Conservation (phyloP, 2,329 filamentous ascomycete species). For the Trichoderma sp. region DNA sequence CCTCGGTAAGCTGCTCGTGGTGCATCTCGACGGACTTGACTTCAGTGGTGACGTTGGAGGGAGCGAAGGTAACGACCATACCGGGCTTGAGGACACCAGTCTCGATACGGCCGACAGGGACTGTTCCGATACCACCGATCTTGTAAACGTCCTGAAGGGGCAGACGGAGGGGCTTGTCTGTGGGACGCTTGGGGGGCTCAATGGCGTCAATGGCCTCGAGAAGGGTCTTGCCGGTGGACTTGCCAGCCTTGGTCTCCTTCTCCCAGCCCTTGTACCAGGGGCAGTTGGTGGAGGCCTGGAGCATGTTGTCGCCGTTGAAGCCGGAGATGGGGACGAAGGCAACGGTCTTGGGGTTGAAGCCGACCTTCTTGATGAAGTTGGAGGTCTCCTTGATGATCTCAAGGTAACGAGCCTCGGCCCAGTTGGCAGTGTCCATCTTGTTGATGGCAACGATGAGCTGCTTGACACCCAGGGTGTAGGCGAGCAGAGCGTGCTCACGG, state of each 20-base stretch:
- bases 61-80: conserved; percentile 98
- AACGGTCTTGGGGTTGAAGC: conserved; percentile 99
- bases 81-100: conserved; percentile 92
- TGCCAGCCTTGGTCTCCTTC: conserved; percentile 90
- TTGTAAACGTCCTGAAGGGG: conserved; percentile 99
- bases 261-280: conserved; percentile 99
- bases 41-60: conserved; percentile 99
- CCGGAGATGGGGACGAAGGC: conserved; percentile 99
- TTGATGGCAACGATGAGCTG: conserved; percentile 99
- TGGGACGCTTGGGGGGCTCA: conserved; percentile 87
- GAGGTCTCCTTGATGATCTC: conserved; percentile 99
- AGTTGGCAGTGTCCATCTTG: conserved; percentile 99
- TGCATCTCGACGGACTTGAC: conserved; percentile 99
- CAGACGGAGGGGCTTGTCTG: conserved; percentile 99
- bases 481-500: conserved; percentile 99
- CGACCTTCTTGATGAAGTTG: conserved; percentile 99
- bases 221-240: conserved; percentile 93
- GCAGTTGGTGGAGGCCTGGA: conserved; percentile 85
- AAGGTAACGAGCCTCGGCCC: conserved; percentile 93
- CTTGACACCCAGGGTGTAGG: conserved; percentile 99
- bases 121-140: conserved; percentile 99
- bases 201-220: conserved; percentile 98
- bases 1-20: conserved; percentile 97
- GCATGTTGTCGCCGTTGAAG: conserved; percentile 99
- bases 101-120: conserved; percentile 99